These are phyloP conservation scores for Hibiscus mutabilis DNA, from an alignment of 345 rosid species.

Conservation along the genomic window DNA sequence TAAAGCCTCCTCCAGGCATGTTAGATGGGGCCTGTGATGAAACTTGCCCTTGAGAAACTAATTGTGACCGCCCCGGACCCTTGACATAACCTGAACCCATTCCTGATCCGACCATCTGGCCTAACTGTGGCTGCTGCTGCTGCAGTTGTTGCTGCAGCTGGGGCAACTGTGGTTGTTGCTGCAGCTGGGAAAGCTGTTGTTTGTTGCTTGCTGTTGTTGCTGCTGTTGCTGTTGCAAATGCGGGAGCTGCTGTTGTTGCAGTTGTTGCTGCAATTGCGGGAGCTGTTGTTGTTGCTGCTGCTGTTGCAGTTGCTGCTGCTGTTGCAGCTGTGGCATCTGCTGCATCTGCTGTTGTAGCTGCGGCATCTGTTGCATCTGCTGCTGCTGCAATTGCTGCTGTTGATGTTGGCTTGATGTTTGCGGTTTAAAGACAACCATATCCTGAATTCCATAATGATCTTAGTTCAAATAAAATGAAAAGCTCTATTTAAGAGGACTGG, in stretches of 20 bases:
- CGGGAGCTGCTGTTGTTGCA: neutral
- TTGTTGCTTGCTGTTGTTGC: constrained; percentile 30
- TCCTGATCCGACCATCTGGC: too few species aligned
- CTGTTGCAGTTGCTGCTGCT: constrained; percentile 26
- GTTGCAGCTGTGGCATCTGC: constrained; percentile 20
- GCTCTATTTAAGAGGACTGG: too few species aligned
- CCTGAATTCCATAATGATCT: constrained; percentile 33
- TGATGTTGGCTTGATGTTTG: constrained; percentile 74
- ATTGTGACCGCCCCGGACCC: too few species aligned
- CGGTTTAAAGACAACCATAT: constrained; percentile 96
- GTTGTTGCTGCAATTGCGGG: constrained; percentile 23
- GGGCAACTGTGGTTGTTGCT: too few species aligned
- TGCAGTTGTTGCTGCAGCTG: too few species aligned
- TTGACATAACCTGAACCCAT: too few species aligned
- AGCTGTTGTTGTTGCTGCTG: constrained; percentile 10
- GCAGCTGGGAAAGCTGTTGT: constrained; percentile 21
- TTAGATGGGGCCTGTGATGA: too few species aligned
- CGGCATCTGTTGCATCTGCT: constrained; percentile 6
- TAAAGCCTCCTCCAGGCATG: too few species aligned
- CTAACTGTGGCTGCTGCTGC: too few species aligned
- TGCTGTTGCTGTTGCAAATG: constrained; percentile 25
- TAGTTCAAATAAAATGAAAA: neutral
- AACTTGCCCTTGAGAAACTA: too few species aligned
- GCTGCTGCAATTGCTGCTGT: too few species aligned
- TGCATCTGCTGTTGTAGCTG: constrained; percentile 35